Conservation (phyloP, 345 rosid species). For the Cardiospermum halicacabum region DNA sequence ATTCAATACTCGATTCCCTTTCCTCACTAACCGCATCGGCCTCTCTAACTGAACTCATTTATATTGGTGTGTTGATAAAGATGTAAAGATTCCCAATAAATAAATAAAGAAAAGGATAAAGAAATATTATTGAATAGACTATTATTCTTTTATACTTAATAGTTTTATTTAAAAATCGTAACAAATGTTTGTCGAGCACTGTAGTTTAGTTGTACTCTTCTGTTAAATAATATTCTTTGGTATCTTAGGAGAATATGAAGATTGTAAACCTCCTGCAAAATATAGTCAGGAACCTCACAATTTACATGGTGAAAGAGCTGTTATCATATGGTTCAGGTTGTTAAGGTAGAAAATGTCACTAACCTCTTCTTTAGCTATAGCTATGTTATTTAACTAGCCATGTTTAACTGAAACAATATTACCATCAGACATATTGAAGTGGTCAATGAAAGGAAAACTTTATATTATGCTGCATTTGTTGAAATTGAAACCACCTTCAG, state of each 20-base stretch:
- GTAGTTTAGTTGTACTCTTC: background rate
- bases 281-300: conserved; percentile 43
- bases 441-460: conserved; percentile 69
- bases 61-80: background rate
- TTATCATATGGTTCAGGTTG: conserved; percentile 53
- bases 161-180: background rate
- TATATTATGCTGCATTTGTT: conserved; percentile 54
- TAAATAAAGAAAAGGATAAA: no score
- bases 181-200: background rate
- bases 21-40: no score
- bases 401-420: conserved; percentile 56
- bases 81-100: background rate
- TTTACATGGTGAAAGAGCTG: conserved; percentile 53
- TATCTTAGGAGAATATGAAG: conserved; percentile 30
- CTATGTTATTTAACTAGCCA: conserved; percentile 73
- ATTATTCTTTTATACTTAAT: background rate
- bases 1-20: no score
- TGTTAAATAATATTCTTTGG: background rate
- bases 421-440: conserved; percentile 62
- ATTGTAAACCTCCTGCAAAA: conserved; percentile 19
- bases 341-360: conserved; percentile 50
- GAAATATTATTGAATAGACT: no score
- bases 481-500: conserved; percentile 51
- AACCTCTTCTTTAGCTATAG: conserved; percentile 57
- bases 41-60: no score